Conservation (phyloP, 73 alveolate species). For the Paramecium caudatum region DNA sequence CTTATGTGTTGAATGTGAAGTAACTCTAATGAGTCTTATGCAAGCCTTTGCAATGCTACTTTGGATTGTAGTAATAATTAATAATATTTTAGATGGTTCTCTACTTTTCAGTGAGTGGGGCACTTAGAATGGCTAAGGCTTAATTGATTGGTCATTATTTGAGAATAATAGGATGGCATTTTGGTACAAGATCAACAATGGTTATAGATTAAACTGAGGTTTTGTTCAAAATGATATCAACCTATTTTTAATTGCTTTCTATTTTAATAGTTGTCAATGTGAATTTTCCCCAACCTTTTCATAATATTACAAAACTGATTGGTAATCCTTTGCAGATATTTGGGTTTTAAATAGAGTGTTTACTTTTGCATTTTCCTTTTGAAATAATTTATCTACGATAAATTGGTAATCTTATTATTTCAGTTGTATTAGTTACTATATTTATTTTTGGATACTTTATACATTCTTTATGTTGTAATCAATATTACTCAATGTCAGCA, state of each 20-base stretch:
- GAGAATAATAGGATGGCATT: not conserved
- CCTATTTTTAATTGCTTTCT: constrained; percentile 34
- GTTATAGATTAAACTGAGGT: constrained; percentile 38
- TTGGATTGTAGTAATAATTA: not conserved
- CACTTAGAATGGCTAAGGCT: constrained; percentile 14
- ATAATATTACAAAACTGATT: not conserved
- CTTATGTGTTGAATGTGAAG: not conserved
- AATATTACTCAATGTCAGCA: not conserved
- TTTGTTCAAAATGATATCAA: not conserved
- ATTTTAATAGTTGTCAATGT: not conserved
- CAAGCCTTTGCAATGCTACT: not conserved
- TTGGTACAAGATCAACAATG: constrained; percentile 12
- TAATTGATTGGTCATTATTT: constrained; percentile 33
- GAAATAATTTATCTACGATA: constrained; percentile 8
- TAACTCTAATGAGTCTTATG: not conserved
- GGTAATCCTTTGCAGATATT: constrained; percentile 22
- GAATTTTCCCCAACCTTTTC: constrained; percentile 5
- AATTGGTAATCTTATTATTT: not conserved
- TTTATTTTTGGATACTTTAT: constrained; percentile 9
- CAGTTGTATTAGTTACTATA: not conserved
- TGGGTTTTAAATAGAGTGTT: constrained; percentile 3
- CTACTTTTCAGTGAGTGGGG: constrained; percentile 21
- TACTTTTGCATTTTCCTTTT: not conserved
- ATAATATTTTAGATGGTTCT: not conserved
- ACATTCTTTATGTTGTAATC: not conserved